These are phyloP conservation scores for Myriosclerotinia scirpicola DNA, from an alignment of 2,329 filamentous ascomycete genomes.

Conservation along the genomic window DNA sequence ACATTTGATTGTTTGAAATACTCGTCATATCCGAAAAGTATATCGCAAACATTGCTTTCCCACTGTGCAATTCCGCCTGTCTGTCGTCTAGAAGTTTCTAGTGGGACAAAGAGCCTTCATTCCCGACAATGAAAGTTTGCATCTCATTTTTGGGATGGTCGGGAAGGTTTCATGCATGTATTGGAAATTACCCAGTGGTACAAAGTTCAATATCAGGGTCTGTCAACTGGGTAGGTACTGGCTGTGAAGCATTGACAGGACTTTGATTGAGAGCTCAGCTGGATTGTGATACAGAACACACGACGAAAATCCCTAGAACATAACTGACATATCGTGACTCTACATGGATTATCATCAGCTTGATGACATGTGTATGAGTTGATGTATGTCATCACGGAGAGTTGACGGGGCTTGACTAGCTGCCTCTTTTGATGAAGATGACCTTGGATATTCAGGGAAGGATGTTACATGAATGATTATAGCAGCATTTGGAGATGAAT, in stretches of 20 bases:
- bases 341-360: conserved; percentile 4
- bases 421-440: background rate
- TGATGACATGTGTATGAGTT: background rate
- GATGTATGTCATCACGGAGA: background rate
- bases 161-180: conserved; percentile 12
- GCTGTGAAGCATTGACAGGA: conserved; percentile 6
- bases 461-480: background rate
- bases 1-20: background rate
- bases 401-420: background rate
- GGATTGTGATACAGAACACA: background rate
- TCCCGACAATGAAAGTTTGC: conserved; percentile 5
- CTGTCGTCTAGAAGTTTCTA: background rate
- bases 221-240: conserved; percentile 1
- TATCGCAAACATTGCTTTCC: conserved; percentile 13
- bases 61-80: background rate
- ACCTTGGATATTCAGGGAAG: too few species aligned
- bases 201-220: background rate
- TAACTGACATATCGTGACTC: conserved; percentile 7
- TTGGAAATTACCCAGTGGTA: conserved; percentile 9
- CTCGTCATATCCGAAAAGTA: conserved; percentile 15
- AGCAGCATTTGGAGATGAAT: background rate
- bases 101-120: conserved; percentile 11
- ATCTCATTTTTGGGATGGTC: conserved; percentile 6
- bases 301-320: background rate
- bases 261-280: background rate